Evolutionary conservation across 2,329 filamentous ascomycete species (phyloP).

Genomic region (Hypoxylon sp.): DNA sequence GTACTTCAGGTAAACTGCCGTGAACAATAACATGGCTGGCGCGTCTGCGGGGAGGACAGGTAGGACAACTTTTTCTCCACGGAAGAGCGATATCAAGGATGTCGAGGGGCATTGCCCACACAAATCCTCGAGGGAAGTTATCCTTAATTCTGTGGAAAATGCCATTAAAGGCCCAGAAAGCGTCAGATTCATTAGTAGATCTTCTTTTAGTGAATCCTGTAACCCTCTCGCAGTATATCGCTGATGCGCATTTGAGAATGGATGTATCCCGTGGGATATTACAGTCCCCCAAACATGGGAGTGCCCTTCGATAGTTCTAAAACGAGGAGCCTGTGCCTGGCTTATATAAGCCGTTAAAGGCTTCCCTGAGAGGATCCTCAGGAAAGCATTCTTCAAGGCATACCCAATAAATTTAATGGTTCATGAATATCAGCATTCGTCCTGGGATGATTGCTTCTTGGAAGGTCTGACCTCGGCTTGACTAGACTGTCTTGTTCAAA

Average conservation of each 20-base stretch:
- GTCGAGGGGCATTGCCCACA: background rate
- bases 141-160: background rate
- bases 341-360: background rate
- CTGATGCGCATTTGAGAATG: background rate
- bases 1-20: background rate
- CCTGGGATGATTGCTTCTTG: background rate
- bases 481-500: background rate
- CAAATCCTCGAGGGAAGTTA: background rate
- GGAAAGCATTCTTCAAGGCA: background rate
- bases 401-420: background rate
- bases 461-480: background rate
- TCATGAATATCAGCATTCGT: background rate
- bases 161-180: background rate
- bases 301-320: background rate
- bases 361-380: slow-evolving; percentile 1
- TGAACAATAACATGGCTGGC: background rate
- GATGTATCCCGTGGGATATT: no score
- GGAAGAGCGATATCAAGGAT: background rate
- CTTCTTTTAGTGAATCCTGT: background rate
- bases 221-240: background rate
- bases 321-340: background rate
- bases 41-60: background rate
- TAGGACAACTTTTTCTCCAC: background rate
- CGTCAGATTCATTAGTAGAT: background rate
- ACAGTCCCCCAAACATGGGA: no score